Evolutionary conservation across 2,329 filamentous ascomycete genomes (phyloP).

Genomic region (Penicillium expansum): DNA sequence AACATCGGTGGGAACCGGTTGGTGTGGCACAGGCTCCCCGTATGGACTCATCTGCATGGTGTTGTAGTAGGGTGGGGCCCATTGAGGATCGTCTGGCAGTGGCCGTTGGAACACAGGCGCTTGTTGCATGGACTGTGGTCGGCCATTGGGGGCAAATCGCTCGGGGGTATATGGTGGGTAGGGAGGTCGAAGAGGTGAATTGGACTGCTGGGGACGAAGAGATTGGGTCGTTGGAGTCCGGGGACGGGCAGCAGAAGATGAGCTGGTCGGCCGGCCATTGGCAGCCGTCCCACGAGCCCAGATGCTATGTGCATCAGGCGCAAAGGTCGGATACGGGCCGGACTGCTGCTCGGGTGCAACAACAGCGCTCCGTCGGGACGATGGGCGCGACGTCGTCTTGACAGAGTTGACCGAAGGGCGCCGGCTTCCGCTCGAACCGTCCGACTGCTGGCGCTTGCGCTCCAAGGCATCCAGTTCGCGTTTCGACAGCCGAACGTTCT

Average conservation of each 20-base stretch:
- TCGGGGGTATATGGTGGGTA: conserved; percentile 32
- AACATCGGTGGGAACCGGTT: conserved; percentile 33
- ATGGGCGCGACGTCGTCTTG: conserved; percentile 17
- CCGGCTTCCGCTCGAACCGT: conserved; percentile 22
- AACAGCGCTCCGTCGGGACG: conserved; percentile 19
- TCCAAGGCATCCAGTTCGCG: conserved; percentile 80
- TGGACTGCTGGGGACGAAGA: conserved; percentile 36
- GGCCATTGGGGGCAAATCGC: conserved; percentile 37
- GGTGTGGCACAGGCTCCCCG: conserved; percentile 30
- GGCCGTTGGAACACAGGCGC: conserved; percentile 38
- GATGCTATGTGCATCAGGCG: conserved; percentile 44
- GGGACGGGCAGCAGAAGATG: conserved; percentile 40
- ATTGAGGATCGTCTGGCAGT: conserved; percentile 50
- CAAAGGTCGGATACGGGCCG: conserved; percentile 34
- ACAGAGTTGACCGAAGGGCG: conserved; percentile 23
- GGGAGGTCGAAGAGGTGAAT: conserved; percentile 35
- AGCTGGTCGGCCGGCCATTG: conserved; percentile 41
- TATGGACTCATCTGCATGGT: conserved; percentile 28
- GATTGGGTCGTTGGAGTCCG: conserved; percentile 43
- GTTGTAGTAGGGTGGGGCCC: conserved; percentile 40
- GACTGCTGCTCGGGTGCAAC: conserved; percentile 15
- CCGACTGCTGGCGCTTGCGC: conserved; percentile 59
- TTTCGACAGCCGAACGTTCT: conserved; percentile 74
- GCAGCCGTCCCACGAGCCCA: conserved; percentile 47
- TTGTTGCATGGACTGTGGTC: conserved; percentile 38